Conservation (phyloP, 2,329 filamentous ascomycete species). For the Ascocoryne sarcoides region DNA sequence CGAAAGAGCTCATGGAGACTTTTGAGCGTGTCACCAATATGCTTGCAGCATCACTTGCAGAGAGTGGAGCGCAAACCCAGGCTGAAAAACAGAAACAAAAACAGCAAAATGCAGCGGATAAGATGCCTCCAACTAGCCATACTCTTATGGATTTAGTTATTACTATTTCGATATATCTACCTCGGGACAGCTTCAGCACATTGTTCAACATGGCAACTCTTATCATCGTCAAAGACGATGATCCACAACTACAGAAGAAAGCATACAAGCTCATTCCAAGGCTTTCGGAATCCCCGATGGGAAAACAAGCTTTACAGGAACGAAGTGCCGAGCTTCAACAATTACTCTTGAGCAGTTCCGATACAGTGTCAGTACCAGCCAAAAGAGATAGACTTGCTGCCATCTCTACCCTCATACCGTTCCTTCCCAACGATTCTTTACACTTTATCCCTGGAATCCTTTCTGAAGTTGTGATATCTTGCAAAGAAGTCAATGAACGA, state of each 20-base stretch:
- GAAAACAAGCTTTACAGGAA: constrained; percentile 65
- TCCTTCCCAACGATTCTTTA: constrained; percentile 66
- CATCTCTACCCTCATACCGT: constrained; percentile 70
- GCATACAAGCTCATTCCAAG: constrained; percentile 96
- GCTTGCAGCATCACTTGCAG: constrained; percentile 63
- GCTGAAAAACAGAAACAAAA: constrained; percentile 54
- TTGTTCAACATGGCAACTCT: constrained; percentile 82
- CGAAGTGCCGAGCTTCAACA: constrained; percentile 71
- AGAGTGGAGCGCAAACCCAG: constrained; percentile 52
- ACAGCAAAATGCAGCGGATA: constrained; percentile 45
- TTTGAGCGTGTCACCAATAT: constrained; percentile 81
- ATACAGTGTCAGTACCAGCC: constrained; percentile 80
- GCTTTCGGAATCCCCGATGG: constrained; percentile 71
- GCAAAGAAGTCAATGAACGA: constrained; percentile 96
- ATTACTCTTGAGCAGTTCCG: constrained; percentile 69
- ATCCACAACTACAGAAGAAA: constrained; percentile 96
- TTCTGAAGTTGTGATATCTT: constrained; percentile 89
- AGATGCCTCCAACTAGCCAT: constrained; percentile 86
- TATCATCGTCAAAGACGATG: constrained; percentile 71
- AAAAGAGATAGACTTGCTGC: constrained; percentile 79
- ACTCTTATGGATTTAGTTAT: constrained; percentile 96
- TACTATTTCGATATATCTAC: constrained; percentile 89
- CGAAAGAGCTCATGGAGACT: constrained; percentile 71
- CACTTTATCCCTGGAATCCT: constrained; percentile 90
- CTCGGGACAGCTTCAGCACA: constrained; percentile 71